A percentile compares a stretch with the other conserved stretches of the same genome.
phyloP scores from a whole-genome alignment of 169 alveolate species.

The Cryptosporidium sp. region DNA sequence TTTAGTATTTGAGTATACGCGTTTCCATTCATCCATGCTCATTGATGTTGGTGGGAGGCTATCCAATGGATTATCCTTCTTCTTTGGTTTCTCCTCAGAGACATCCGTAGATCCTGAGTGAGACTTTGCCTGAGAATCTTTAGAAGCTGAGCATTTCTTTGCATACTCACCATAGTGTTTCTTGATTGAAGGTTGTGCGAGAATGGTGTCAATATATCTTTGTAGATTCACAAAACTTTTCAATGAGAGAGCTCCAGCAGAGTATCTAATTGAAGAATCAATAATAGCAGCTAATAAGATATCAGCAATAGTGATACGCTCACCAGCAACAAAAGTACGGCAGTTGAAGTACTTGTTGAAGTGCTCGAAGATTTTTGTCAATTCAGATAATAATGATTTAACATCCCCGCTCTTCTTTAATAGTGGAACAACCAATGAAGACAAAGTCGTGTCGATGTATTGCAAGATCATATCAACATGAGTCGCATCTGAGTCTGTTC shows the following conservation, averaged over 20 bases:
- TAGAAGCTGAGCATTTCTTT: slow-evolving; percentile 77
- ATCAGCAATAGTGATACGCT: slow-evolving; percentile 91
- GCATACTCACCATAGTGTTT: slow-evolving; percentile 82
- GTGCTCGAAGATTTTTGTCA: slow-evolving; percentile 78
- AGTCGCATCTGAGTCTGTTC: slow-evolving; percentile 23
- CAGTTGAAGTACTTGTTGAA: slow-evolving; percentile 79
- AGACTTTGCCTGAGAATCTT: slow-evolving; percentile 77
- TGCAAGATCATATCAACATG: slow-evolving; percentile 49
- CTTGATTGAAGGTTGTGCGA: slow-evolving; percentile 80
- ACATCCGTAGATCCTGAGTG: slow-evolving; percentile 74
- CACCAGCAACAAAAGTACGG: slow-evolving; percentile 89
- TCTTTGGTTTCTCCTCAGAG: slow-evolving; percentile 82
- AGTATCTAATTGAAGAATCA: slow-evolving; percentile 80
- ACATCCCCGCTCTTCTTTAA: slow-evolving; percentile 1
- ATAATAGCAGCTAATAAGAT: slow-evolving; percentile 84
- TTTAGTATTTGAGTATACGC: slow-evolving; percentile 91
- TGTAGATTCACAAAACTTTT: slow-evolving; percentile 79
- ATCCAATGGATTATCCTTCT: slow-evolving; percentile 86
- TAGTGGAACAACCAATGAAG: background rate
- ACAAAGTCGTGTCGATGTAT: background rate
- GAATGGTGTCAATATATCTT: slow-evolving; percentile 82
- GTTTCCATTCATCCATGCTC: slow-evolving; percentile 94
- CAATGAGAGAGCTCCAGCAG: slow-evolving; percentile 80
- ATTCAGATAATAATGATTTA: slow-evolving; percentile 70
- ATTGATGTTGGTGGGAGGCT: slow-evolving; percentile 90